Evolutionary conservation across 2,329 filamentous ascomycete genomes (phyloP).

Genomic region (Monilinia fructicola): DNA sequence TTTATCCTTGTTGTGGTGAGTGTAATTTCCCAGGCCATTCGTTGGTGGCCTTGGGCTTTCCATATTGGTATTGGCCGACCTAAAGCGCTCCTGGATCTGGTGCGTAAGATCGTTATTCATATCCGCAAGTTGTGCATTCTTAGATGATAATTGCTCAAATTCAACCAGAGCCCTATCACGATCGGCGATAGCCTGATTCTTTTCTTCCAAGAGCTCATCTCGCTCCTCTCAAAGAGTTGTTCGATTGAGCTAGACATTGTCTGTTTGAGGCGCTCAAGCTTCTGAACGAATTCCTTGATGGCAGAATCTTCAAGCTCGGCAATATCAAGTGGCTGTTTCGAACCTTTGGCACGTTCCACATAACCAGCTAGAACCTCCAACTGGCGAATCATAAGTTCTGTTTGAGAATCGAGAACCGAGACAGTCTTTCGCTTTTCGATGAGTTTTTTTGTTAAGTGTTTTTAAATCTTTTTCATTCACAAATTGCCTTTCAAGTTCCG

Average conservation of each 20-base stretch:
- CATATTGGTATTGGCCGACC: constrained; percentile 63
- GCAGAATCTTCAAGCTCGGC: constrained; percentile 82
- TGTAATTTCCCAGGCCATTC: constrained; percentile 62
- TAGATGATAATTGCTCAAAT: constrained; percentile 90
- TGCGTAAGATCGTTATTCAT: constrained; percentile 95
- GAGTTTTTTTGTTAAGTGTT: constrained; percentile 81
- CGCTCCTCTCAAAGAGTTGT: constrained; percentile 66
- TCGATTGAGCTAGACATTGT: constrained; percentile 59
- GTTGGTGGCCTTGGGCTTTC: constrained; percentile 45
- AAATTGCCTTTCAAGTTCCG: constrained; percentile 82
- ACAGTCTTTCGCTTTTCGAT: constrained; percentile 95
- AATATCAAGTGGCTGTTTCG: constrained; percentile 75
- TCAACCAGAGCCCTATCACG: constrained; percentile 93
- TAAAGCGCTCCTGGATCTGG: constrained; percentile 91
- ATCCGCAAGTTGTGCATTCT: constrained; percentile 90
- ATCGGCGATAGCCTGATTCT: constrained; percentile 75
- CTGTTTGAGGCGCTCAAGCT: constrained; percentile 61
- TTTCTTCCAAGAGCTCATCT: constrained; percentile 81
- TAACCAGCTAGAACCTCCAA: constrained; percentile 87
- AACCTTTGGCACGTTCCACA: constrained; percentile 81
- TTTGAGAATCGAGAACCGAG: constrained; percentile 88
- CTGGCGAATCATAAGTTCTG: constrained; percentile 92
- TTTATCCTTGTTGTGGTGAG: constrained; percentile 51
- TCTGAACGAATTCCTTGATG: constrained; percentile 86
- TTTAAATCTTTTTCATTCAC: constrained; percentile 50